A percentile compares a stretch with the other conserved stretches of the same genome.
Conservation (phyloP, 352 stramenopile genomes). For the Pythium sukuiense region DNA sequence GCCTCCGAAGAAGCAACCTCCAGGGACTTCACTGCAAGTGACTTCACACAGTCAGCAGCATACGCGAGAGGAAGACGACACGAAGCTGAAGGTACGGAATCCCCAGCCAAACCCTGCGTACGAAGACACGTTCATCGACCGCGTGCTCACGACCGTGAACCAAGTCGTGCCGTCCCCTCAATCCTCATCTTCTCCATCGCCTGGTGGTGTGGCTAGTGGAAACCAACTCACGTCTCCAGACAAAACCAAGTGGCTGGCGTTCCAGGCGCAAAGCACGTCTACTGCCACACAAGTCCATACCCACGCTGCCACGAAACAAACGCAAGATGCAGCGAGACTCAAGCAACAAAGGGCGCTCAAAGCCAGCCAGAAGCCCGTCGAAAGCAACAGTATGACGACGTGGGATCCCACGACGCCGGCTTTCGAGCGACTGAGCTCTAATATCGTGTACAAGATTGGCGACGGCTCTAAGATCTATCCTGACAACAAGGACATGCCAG, state of each 20-base stretch:
- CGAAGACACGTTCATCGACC: constrained; percentile 89
- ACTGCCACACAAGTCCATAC: background rate
- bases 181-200: background rate
- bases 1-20: constrained; percentile 23
- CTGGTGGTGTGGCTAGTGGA: background rate
- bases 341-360: constrained; percentile 1
- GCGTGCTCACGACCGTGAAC: constrained; percentile 70
- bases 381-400: constrained; percentile 27
- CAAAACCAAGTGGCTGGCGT: constrained; percentile 41
- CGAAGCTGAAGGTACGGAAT: constrained; percentile 6
- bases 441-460: constrained; percentile 82
- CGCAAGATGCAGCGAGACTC: constrained; percentile 1
- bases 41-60: background rate
- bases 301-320: background rate
- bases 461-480: constrained; percentile 88
- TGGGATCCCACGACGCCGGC: constrained; percentile 79
- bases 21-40: constrained; percentile 12
- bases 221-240: constrained; percentile 40
- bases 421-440: constrained; percentile 87
- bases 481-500: constrained; percentile 39
- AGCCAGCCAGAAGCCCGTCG: background rate
- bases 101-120: constrained; percentile 40
- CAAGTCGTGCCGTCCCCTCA: constrained; percentile 28
- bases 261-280: constrained; percentile 34
- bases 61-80: constrained; percentile 21